These are phyloP conservation scores for Candida bentonensis DNA, from an alignment of 805 yeast species.

Conservation along the genomic window DNA sequence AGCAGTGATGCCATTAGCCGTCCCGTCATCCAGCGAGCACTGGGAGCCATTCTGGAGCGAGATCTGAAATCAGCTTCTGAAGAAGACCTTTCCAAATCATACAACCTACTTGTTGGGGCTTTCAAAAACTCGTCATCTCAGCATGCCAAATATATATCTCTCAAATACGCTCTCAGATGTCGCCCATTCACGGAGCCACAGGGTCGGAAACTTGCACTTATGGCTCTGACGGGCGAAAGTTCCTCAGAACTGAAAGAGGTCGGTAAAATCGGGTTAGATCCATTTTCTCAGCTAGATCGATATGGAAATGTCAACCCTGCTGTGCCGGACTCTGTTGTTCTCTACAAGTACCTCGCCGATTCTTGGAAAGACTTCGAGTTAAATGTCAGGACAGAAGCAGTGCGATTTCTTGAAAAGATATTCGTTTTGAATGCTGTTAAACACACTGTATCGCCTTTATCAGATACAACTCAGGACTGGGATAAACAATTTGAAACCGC, in stretches of 20 bases:
- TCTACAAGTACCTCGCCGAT: not conserved
- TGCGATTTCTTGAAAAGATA: constrained; percentile 41
- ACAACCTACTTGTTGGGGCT: not conserved
- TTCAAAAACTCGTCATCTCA: not conserved
- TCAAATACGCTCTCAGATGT: constrained; percentile 49
- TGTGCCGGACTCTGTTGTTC: not conserved
- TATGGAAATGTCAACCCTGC: not conserved
- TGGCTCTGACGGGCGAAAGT: constrained; percentile 45
- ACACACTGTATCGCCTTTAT: constrained; percentile 38
- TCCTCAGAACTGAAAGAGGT: constrained; percentile 69
- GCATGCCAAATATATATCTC: constrained; percentile 37
- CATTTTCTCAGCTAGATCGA: constrained; percentile 25
- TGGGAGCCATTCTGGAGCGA: not conserved
- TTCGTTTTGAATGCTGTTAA: constrained; percentile 51
- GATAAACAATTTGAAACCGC: constrained; percentile 53
- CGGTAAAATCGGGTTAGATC: constrained; percentile 66
- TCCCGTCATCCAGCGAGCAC: not conserved
- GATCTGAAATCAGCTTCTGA: not conserved
- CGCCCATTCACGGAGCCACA: constrained; percentile 55
- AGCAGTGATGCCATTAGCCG: not conserved
- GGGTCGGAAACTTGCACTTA: constrained; percentile 51
- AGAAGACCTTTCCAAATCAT: not conserved
- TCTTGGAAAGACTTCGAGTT: constrained; percentile 4
- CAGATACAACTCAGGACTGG: constrained; percentile 43
- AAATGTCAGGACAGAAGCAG: constrained; percentile 21